Evolutionary conservation across 1,139 yeast species (phyloP).

Genomic region (Saccharomycopsis hybrid): DNA sequence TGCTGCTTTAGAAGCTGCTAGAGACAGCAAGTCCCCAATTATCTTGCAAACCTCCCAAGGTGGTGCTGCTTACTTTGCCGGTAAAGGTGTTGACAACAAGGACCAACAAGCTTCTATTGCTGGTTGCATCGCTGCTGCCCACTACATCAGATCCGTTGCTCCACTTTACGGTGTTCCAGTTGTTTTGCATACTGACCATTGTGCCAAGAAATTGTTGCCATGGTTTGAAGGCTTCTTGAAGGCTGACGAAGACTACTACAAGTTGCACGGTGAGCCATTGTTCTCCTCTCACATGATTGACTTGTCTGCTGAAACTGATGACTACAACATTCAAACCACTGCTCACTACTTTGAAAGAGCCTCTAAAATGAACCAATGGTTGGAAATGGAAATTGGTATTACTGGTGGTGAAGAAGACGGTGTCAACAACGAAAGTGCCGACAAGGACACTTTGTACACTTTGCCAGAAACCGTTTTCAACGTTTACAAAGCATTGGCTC

Average conservation of each 20-base stretch:
- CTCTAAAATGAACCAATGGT: conserved; percentile 93
- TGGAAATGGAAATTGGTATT: conserved; percentile 99
- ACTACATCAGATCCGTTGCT: conserved; percentile 93
- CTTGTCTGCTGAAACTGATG: conserved; percentile 93
- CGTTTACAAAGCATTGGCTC: conserved; percentile 82
- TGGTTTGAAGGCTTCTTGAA: conserved; percentile 98
- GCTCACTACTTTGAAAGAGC: conserved; percentile 92
- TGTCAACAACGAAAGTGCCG: conserved; percentile 95
- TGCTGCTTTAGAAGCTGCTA: conserved; percentile 97
- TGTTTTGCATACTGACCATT: conserved; percentile 95
- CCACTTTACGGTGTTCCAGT: conserved; percentile 97
- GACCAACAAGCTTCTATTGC: conserved; percentile 92
- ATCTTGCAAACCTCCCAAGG: conserved; percentile 97
- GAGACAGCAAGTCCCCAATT: conserved; percentile 93
- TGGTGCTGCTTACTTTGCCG: conserved; percentile 99
- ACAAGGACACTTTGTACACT: conserved; percentile 85
- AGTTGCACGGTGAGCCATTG: conserved; percentile 83
- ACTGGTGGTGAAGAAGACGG: conserved; percentile 93
- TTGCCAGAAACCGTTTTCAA: conserved; percentile 91
- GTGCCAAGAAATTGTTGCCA: conserved; percentile 96
- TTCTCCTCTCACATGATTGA: conserved; percentile 99
- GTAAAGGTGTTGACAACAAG: conserved; percentile 94
- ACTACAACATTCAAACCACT: conserved; percentile 91
- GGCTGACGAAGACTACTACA: conserved; percentile 92
- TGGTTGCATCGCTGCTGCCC: conserved; percentile 98